Base-by-base conservation (phyloP, 345 rosid genomes). In the Hibiscus trionum region DNA sequence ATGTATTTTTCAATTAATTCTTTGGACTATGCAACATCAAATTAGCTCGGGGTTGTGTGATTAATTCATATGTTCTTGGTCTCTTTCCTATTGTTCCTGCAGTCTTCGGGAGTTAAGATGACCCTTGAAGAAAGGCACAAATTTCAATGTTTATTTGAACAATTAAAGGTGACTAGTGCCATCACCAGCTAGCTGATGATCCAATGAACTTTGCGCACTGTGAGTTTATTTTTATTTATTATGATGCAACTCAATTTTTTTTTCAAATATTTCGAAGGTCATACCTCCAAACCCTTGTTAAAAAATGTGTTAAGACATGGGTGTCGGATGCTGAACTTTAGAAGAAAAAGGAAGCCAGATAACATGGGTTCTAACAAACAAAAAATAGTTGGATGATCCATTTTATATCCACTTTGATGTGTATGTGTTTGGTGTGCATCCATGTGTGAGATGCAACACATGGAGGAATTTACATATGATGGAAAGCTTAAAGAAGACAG, bases 81-180 rank as follows among this genome's bases (percentile, higher is more conserved):
- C 12, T 78, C 75, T 10, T 47, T 76, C 65, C 77, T 15, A 27
- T 59, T 74, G 62, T 69, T 63, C 68, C 46, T 21, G 77, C 84
- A 91, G 98, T 73, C 80, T 10, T 78, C 86, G 0, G 72, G 61
- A 71, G 82, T 63, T 19, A 72, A 76, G 71, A 78, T 91, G 85
- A 84, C 82, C 4, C 69, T 86, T 3, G 89, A 88, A 82, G 91
- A 82, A 80, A 88, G 81, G 59, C 85, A 83, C 80, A 77, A 56
- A 79, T 77, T 88, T 66, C 83, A 79, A 64, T 61, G 62, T 49
- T 82, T 86, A 17, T 79, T 69, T 61, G 84, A 84, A 56, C 87
- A 63, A 68, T 80, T 88, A 69, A 80, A 60, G 81, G 72, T 77
- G 69, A 44, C 67, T 11, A 63, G 76, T 17, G 74, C 73, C 73